Percentiles rank a stretch among this genome's conserved stretches.
These are phyloP conservation scores for Candolleomyces efflorescens DNA, from an alignment of 768 basidiomycete genomes.

Conservation along the genomic window DNA sequence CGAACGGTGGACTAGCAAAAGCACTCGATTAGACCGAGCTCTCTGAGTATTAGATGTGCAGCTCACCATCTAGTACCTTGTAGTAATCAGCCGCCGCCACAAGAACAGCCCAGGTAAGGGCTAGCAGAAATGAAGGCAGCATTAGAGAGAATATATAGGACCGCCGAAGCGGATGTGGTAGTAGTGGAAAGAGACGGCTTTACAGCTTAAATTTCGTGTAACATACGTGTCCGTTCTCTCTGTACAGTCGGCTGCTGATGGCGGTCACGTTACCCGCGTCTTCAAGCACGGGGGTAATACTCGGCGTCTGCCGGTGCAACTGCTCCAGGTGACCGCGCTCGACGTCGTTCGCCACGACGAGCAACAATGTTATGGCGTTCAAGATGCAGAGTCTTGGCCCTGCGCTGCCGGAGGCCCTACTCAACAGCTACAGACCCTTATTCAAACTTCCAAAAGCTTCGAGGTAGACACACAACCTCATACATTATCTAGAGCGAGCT, in stretches of 20 bases:
- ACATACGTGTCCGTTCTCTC: constrained; percentile 22
- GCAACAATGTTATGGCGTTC: constrained; percentile 9
- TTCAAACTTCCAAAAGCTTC: constrained; percentile 28
- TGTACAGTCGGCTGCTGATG: neutral
- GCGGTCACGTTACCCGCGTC: neutral
- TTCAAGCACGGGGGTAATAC: neutral
- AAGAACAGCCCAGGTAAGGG: constrained; percentile 33
- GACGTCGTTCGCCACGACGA: neutral
- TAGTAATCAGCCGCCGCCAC: constrained; percentile 70
- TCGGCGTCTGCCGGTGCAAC: neutral
- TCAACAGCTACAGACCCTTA: constrained; percentile 16
- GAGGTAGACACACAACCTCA: constrained; percentile 22
- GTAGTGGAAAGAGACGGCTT: neutral
- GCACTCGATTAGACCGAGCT: neutral
- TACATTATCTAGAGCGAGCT: neutral
- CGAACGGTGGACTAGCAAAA: constrained; percentile 52
- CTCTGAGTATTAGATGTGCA: neutral
- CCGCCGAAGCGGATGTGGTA: neutral
- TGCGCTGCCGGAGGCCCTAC: neutral
- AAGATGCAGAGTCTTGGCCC: neutral
- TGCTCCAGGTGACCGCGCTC: neutral
- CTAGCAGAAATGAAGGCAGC: constrained; percentile 30
- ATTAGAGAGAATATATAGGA: constrained; percentile 21
- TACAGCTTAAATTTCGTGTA: constrained; percentile 11
- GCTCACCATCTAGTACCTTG: constrained; percentile 77